Evolutionary conservation across 73 alveolate genomes (phyloP).

Genomic region (Paramecium caudatum): DNA sequence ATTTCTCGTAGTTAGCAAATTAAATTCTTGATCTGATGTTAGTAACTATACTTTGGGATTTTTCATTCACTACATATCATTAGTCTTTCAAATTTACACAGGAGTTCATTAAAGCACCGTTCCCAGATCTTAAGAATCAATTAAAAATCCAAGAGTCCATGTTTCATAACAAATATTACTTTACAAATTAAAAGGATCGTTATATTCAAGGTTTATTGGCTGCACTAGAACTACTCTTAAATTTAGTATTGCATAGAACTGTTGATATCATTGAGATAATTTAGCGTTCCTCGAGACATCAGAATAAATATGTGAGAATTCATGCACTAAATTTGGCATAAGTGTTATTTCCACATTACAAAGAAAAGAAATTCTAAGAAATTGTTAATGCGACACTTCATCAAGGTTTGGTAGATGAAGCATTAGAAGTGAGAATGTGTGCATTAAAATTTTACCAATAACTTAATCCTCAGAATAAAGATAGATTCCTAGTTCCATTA

Average conservation of each 20-base stretch:
- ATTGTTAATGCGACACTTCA: neutral
- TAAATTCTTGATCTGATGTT: neutral
- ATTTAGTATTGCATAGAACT: neutral
- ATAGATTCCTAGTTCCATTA: neutral
- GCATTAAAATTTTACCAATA: neutral
- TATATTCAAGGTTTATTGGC: neutral
- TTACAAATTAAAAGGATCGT: neutral
- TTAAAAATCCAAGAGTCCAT: neutral
- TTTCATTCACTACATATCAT: neutral
- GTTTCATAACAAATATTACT: neutral
- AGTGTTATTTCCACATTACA: neutral
- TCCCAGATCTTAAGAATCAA: constrained; percentile 3
- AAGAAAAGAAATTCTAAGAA: neutral
- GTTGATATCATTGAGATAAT: constrained; percentile 38
- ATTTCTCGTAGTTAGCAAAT: neutral
- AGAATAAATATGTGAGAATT: neutral
- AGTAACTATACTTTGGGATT: neutral
- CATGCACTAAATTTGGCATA: neutral
- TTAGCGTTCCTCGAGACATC: neutral
- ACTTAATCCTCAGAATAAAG: constrained; percentile 26
- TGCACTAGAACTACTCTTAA: neutral
- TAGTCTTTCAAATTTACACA: neutral
- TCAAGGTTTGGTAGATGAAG: constrained; percentile 38
- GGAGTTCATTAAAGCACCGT: neutral
- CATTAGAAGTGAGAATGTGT: constrained; percentile 39